These are phyloP conservation scores for Solanum rostratum DNA, from an alignment of 257 asterid species.

Conservation along the genomic window DNA sequence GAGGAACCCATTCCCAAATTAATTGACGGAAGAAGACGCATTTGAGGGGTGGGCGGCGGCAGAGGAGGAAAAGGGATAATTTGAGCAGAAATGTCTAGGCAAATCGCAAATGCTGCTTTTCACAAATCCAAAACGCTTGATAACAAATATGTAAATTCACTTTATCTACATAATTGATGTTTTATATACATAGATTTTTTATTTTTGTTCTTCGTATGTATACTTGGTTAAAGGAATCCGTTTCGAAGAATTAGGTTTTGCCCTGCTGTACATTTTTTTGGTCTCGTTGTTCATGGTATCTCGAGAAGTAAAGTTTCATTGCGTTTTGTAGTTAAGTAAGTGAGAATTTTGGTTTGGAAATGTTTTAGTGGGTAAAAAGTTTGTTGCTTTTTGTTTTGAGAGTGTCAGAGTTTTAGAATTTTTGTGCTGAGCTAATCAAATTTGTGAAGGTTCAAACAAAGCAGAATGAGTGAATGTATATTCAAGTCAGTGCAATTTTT, in stretches of 20 bases:
- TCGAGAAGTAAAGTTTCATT: not conserved
- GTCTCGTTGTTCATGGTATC: not conserved
- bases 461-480: not conserved
- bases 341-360: not conserved
- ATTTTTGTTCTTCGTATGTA: too few species aligned
- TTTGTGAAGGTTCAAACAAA: not conserved
- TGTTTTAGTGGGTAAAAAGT: not conserved
- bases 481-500: not conserved
- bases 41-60: not conserved
- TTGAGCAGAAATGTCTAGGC: slow-evolving; percentile 34
- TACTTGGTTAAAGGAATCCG: not conserved
- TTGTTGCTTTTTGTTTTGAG: not conserved
- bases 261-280: not conserved
- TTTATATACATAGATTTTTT: not conserved
- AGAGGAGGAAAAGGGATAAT: not conserved
- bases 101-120: slow-evolving; percentile 37
- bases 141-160: slow-evolving; percentile 38
- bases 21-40: not conserved
- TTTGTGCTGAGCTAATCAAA: not conserved
- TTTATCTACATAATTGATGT: not conserved
- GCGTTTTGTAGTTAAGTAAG: not conserved
- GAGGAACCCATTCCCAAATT: not conserved
- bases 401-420: not conserved
- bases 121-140: slow-evolving; percentile 59
- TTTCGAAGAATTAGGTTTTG: not conserved